phyloP scores from a whole-genome alignment of 2,329 filamentous ascomycete species.

The Beauveria medogensis region DNA sequence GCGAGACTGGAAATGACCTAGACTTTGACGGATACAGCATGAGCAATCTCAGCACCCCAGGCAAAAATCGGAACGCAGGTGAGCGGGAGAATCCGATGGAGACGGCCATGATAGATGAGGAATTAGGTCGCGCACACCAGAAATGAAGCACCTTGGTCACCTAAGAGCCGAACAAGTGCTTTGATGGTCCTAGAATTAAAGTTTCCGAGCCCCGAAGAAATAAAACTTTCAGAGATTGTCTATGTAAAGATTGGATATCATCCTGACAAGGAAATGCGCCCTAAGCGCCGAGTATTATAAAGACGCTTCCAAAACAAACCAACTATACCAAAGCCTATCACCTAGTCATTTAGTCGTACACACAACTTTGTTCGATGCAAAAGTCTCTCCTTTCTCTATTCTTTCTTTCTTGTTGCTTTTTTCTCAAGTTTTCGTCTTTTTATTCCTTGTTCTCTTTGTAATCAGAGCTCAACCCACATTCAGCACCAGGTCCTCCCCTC shows the following conservation, averaged over 20 bases:
- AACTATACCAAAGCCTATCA: not conserved
- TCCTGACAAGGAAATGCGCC: not conserved
- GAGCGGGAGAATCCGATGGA: slow-evolving; percentile 8
- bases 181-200: not conserved
- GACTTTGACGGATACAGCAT: slow-evolving; percentile 11
- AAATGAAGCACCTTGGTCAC: not conserved
- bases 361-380: not conserved
- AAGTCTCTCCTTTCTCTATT: not conserved
- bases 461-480: slow-evolving; percentile 37
- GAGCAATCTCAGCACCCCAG: slow-evolving; percentile 8
- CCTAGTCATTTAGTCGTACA: slow-evolving; percentile 5
- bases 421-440: not conserved
- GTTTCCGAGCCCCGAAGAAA: not conserved
- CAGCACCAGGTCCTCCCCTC: slow-evolving; percentile 57
- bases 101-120: slow-evolving; percentile 4
- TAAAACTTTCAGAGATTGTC: not conserved
- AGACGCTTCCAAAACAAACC: not conserved
- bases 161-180: not conserved
- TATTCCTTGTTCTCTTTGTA: not conserved
- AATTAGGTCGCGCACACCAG: not conserved
- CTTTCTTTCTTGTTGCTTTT: not conserved
- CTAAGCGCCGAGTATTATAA: not conserved
- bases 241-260: not conserved
- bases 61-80: not conserved
- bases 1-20: slow-evolving; percentile 9